phyloP scores from a whole-genome alignment of 2,329 filamentous ascomycete genomes.

The Fusarium sp. region DNA sequence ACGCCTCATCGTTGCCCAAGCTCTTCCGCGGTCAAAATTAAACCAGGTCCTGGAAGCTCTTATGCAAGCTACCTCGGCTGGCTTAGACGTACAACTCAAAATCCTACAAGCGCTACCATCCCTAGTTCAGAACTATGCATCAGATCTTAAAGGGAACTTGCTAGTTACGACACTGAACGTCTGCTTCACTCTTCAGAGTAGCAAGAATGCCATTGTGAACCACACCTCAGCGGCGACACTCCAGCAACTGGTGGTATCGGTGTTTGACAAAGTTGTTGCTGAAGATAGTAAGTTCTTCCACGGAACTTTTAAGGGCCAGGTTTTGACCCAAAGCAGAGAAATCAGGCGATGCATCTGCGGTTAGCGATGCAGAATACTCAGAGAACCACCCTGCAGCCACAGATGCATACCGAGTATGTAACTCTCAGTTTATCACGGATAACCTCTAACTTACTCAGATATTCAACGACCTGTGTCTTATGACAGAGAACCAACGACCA shows the following conservation, averaged over 20 bases:
- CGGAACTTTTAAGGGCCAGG: background rate
- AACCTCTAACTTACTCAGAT: conserved; percentile 65
- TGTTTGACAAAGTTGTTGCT: conserved; percentile 89
- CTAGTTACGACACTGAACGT: conserved; percentile 88
- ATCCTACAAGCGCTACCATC: conserved; percentile 93
- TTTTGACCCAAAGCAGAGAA: conserved; percentile 55
- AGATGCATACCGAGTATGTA: conserved; percentile 82
- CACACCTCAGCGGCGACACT: conserved; percentile 97
- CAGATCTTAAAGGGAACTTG: conserved; percentile 84
- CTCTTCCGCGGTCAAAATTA: conserved; percentile 83
- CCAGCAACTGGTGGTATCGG: conserved; percentile 91
- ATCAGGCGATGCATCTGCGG: conserved; percentile 67
- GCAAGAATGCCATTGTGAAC: conserved; percentile 93
- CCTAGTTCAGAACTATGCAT: conserved; percentile 89
- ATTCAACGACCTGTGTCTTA: conserved; percentile 89
- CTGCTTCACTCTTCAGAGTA: conserved; percentile 90
- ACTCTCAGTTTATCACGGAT: background rate
- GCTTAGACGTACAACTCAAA: conserved; percentile 93
- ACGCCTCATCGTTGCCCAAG: conserved; percentile 85
- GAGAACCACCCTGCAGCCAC: conserved; percentile 82
- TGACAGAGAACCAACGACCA: conserved; percentile 87
- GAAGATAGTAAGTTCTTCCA: conserved; percentile 78
- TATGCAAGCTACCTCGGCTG: conserved; percentile 84
- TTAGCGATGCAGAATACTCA: conserved; percentile 74
- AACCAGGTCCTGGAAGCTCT: conserved; percentile 91